Evolutionary conservation across 768 basidiomycete species (phyloP).

Genomic region (Serendipita sp.): DNA sequence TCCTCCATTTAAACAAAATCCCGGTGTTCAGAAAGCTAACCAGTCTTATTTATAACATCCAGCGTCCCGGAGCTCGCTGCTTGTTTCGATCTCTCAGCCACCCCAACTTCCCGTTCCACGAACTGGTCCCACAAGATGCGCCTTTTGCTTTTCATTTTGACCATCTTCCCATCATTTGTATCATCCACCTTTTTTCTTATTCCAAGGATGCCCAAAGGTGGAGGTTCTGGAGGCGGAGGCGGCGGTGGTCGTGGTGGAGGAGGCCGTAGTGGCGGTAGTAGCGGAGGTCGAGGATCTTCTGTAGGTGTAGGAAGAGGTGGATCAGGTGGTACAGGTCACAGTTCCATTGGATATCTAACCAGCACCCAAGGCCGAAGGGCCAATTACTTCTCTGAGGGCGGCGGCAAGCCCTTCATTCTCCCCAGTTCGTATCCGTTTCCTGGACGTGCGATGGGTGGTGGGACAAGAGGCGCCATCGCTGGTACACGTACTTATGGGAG

Average conservation of each 20-base stretch:
- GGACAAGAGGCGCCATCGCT: conserved; percentile 28
- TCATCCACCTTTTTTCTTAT: too few species aligned
- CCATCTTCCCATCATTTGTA: too few species aligned
- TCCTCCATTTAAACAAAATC: too few species aligned
- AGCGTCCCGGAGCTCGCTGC: too few species aligned
- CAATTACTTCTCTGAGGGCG: conserved; percentile 22
- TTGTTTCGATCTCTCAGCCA: too few species aligned
- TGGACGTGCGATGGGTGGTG: conserved; percentile 35
- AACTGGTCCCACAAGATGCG: too few species aligned
- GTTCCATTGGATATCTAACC: background rate
- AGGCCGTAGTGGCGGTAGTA: background rate
- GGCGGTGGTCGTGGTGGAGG: background rate
- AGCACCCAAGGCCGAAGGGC: background rate
- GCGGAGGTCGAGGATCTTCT: background rate
- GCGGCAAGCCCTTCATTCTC: conserved; percentile 22
- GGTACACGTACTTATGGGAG: conserved; percentile 45
- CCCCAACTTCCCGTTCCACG: too few species aligned
- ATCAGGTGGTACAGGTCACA: background rate
- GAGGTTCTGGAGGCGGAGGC: background rate
- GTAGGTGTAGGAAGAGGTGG: background rate
- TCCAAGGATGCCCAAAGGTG: too few species aligned
- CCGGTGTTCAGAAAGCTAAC: too few species aligned
- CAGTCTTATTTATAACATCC: too few species aligned
- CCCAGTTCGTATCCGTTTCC: conserved; percentile 26
- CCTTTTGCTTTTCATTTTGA: too few species aligned